Base-by-base conservation (phyloP, 441 rosid genomes). In the Raphanus hybrid region DNA sequence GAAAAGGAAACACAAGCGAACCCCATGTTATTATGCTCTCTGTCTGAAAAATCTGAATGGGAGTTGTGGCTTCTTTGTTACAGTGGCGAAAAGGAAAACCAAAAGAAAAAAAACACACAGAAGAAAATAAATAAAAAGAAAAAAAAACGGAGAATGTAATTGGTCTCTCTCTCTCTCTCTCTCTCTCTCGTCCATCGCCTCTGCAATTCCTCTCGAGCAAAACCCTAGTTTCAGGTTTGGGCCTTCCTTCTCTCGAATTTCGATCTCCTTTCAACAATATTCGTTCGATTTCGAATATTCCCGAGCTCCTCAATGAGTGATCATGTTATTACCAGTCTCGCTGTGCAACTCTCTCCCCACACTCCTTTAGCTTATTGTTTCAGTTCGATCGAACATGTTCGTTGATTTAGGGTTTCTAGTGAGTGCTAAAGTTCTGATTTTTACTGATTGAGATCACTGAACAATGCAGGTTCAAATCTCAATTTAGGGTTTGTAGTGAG, bases 201-300 rank as follows among this genome's bases (percentile, higher is more conserved):
- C 81, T 67, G 74, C 78, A 73, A 73, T 20, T 68, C 5, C 32
- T 73, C 70, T 73, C 70, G 66, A 62, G 16, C 82, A 67, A 73
- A 78, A 73, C 82, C 78, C 82, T 78, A 73, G 69, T 78, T 78
- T 78, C 62, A 63, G 55, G 61, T 73, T 68, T 32, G 70, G 71
- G 64, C 5, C 39, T 63, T 69, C 50, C 71, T 73, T 67, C 39
- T 35, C 20, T 73, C 50, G 29, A 60, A 73, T 78, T 73, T 45
- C 64, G 70, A 29, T 77, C 67, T 70, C 16, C 39, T 60, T 61
- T 73, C 32, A 35, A 45, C 20, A 61, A 16, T 26, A 0, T 18
- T 69, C 71, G 2, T 61, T 68, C 78, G 78, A 69, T 68, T 74
- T 32, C 7, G 55, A 15, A 16, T 4, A 23, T n/a, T 23, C 18